Base-by-base conservation (phyloP, 768 basidiomycete genomes). In the Russula ochroleuca region DNA sequence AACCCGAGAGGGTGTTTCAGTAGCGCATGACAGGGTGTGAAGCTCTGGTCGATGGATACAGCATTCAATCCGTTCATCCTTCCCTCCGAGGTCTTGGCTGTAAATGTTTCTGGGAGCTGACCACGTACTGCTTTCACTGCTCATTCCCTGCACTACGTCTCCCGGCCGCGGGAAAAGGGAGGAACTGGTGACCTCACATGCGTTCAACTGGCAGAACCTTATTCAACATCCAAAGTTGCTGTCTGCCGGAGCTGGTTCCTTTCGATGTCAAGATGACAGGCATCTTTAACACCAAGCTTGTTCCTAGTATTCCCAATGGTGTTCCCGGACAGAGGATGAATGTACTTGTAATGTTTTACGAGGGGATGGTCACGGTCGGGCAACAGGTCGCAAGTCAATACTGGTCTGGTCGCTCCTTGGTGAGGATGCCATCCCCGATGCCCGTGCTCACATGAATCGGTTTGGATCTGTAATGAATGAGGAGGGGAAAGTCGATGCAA, bases 141-240 rank as follows among this genome's bases (percentile, higher is more conserved):
- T 14, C 38, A 38, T 38, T 38, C 14, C 38, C 5, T 15, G 38
- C 13, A 38, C 35, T 7, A 37, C 14, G 14, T 38, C 38, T 38
- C 13, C 14, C 38, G 14, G 14, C 14, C 14, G 9, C 38, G 38
- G 38, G 38, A 14, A 14, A 28, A 38, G 14, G 38, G 38, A 38
- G 5, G 38, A 38, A 38, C 14, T 2, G 10, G 5, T 38, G 9
- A 15, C 13, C 14, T 38, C 37, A 13, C 37, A 38, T 38, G 33
- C 33, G 8, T 33, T 33, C 8, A 33, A 33, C 33, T 33, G 35
- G 35, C 38, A 73, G 72, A 63, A 43, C 35, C 64, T 31, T 75
- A 72, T 33, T 57, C 60, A 14, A 63, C 69, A 2, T 71, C 72
- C 2, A 73, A 74, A 45, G 72, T 70, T 6, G 70, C 72, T n/a